These are phyloP conservation scores for Catharanthus roseus DNA, from an alignment of 257 asterid genomes.

Conservation along the genomic window DNA sequence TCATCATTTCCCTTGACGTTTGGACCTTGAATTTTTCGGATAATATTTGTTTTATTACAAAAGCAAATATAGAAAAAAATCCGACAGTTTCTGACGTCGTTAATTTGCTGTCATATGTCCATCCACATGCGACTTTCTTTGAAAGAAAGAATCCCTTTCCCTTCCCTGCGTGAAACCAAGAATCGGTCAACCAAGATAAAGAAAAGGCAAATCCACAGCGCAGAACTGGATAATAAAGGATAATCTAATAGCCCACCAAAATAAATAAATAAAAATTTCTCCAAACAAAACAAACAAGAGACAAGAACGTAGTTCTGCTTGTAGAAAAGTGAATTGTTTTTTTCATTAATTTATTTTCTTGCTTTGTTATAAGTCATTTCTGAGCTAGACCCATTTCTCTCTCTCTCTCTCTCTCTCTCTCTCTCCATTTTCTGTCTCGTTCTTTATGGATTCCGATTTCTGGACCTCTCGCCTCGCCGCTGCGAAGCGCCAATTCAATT, in stretches of 20 bases:
- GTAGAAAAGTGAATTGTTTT: background rate
- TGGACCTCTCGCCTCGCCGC: constrained; percentile 73
- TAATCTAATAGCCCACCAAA: background rate
- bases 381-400: constrained; percentile 15
- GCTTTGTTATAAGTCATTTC: constrained; percentile 11
- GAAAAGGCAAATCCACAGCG: background rate
- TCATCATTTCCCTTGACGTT: background rate
- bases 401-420: background rate
- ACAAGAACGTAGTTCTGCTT: background rate
- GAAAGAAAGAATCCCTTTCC: background rate
- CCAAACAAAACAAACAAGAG: background rate
- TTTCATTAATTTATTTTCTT: background rate
- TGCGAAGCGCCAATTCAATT: constrained; percentile 67
- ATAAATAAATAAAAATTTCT: background rate
- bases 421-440: too few species aligned
- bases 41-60: background rate
- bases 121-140: background rate
- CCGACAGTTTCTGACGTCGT: background rate
- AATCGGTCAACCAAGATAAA: background rate
- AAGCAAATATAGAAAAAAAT: background rate
- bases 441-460: constrained; percentile 71
- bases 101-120: constrained; percentile 3
- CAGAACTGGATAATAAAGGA: background rate
- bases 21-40: background rate
- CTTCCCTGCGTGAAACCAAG: background rate